Evolutionary conservation across 2,329 filamentous ascomycete genomes (phyloP).

Genomic region (Claviceps sp.): DNA sequence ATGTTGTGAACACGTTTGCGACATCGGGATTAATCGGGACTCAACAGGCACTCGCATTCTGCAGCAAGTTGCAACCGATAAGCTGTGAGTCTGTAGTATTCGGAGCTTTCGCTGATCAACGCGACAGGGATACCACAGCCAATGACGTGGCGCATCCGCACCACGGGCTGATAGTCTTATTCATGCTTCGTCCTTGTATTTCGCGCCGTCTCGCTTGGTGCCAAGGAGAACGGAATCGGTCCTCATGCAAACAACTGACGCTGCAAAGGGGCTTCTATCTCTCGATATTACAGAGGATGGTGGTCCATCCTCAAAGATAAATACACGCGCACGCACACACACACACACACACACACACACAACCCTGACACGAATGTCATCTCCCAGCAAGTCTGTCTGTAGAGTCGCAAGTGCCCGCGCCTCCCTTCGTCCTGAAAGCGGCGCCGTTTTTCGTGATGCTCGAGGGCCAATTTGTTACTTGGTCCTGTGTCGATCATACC

Average conservation of each 20-base stretch:
- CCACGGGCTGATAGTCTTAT: not conserved
- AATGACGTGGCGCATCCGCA: not conserved
- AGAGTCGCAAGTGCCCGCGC: conserved; percentile 8
- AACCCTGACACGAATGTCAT: conserved; percentile 16
- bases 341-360: conserved; percentile 18
- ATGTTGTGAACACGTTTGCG: too few species aligned
- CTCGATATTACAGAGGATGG: conserved; percentile 29
- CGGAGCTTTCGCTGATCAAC: not conserved
- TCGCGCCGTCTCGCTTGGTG: not conserved
- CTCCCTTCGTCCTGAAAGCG: conserved; percentile 9
- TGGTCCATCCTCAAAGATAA: conserved; percentile 33
- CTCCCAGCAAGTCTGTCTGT: conserved; percentile 11
- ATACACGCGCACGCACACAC: too few species aligned
- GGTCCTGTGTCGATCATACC: conserved; percentile 10
- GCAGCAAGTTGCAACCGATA: too few species aligned
- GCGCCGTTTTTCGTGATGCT: conserved; percentile 8
- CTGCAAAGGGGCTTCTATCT: conserved; percentile 12
- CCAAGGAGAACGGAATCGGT: not conserved
- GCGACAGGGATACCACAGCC: not conserved
- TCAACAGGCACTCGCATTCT: too few species aligned
- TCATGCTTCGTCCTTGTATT: not conserved
- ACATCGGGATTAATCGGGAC: too few species aligned
- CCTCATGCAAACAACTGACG: not conserved
- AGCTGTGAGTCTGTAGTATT: too few species aligned
- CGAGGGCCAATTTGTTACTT: conserved; percentile 17